Conservation (phyloP, 495 filamentous ascomycete species). For the Hypoxylon rickii region DNA sequence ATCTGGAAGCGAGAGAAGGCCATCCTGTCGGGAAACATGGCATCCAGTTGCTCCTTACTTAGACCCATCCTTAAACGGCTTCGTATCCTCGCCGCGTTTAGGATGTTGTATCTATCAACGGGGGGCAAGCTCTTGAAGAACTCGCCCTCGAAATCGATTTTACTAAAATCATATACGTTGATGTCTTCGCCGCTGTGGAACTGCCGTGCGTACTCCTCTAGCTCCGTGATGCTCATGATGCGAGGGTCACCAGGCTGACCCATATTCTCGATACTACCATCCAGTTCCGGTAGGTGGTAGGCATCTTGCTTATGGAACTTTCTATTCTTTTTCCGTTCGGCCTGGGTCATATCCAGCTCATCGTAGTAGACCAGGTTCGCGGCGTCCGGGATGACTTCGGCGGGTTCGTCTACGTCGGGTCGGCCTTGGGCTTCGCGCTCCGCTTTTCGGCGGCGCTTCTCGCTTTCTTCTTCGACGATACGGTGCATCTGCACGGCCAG, state of each 20-base stretch:
- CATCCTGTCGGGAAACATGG: conserved; percentile 98
- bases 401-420: conserved; percentile 55
- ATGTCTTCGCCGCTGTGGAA: conserved; percentile 94
- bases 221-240: conserved; percentile 90
- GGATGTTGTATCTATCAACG: conserved; percentile 92
- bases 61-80: conserved; percentile 92
- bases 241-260: conserved; percentile 88
- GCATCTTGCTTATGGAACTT: conserved; percentile 88
- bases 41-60: conserved; percentile 92
- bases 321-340: conserved; percentile 73
- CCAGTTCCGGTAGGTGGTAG: conserved; percentile 89
- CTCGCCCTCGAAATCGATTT: conserved; percentile 93
- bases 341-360: conserved; percentile 77
- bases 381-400: conserved; percentile 66
- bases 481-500: conserved; percentile 92
- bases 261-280: conserved; percentile 76
- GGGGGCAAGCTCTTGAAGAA: conserved; percentile 92
- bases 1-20: conserved; percentile 96
- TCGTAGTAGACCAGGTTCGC: conserved; percentile 82
- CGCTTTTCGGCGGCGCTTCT: conserved; percentile 60
- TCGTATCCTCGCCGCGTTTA: conserved; percentile 87
- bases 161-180: conserved; percentile 97
- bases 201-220: conserved; percentile 89
- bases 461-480: conserved; percentile 79
- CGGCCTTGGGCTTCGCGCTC: conserved; percentile 24